Evolutionary conservation across 495 filamentous ascomycete genomes (phyloP).

Genomic region (Penicillium arizonense): DNA sequence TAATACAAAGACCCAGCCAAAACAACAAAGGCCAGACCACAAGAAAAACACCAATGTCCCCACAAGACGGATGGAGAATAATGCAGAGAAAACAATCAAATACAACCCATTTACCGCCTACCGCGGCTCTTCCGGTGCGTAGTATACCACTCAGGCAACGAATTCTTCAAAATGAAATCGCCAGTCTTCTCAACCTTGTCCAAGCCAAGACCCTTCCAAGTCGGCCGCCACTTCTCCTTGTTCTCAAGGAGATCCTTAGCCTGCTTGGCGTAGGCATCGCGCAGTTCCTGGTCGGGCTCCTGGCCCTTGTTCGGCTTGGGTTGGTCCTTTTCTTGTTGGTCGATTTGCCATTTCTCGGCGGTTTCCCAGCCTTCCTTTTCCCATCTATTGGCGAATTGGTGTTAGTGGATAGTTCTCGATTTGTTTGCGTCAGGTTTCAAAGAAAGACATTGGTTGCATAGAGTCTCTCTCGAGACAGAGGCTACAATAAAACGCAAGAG

Average conservation of each 20-base stretch:
- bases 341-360: conserved; percentile 27
- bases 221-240: conserved; percentile 39
- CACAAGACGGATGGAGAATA: conserved; percentile 2
- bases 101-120: background rate
- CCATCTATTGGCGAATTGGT: conserved; percentile 41
- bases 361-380: conserved; percentile 44
- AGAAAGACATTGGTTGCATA: background rate
- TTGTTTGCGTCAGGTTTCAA: background rate
- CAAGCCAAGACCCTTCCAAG: conserved; percentile 46
- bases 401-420: conserved; percentile 9
- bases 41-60: conserved; percentile 8
- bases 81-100: conserved; percentile 5
- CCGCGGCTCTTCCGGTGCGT: conserved; percentile 1
- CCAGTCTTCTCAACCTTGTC: conserved; percentile 7
- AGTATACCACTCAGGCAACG: conserved; percentile 7
- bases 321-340: conserved; percentile 18
- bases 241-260: conserved; percentile 56
- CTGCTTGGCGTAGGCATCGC: conserved; percentile 44
- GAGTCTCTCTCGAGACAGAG: background rate
- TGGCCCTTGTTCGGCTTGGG: conserved; percentile 24
- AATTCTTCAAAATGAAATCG: background rate
- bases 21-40: background rate
- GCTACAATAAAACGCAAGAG: background rate
- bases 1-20: conserved; percentile 7
- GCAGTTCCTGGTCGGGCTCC: conserved; percentile 27